phyloP scores from a whole-genome alignment of 331 rosid genomes.

The Stylosanthes scabra region DNA sequence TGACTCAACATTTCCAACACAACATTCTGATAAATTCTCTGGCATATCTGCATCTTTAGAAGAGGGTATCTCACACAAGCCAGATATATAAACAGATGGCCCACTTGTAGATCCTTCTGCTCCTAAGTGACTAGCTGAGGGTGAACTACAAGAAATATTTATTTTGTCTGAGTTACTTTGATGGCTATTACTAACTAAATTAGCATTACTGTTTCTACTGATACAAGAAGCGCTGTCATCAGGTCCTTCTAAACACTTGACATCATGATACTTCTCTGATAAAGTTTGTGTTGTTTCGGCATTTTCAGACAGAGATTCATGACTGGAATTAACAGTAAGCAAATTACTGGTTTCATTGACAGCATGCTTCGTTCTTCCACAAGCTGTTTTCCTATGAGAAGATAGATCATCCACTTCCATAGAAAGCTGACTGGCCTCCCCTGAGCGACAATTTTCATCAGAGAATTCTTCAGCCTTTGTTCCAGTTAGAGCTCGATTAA shows the following conservation, averaged over 20 bases:
- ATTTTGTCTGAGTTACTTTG: conserved; percentile 50
- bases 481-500: conserved; percentile 59
- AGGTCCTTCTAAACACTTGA: conserved; percentile 61
- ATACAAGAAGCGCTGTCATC: conserved; percentile 66
- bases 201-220: conserved; percentile 62
- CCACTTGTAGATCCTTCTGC: conserved; percentile 56
- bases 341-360: conserved; percentile 68
- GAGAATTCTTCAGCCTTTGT: conserved; percentile 73
- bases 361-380: conserved; percentile 56
- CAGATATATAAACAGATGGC: conserved; percentile 47
- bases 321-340: conserved; percentile 59
- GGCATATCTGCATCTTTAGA: conserved; percentile 55
- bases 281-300: conserved; percentile 59
- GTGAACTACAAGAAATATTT: conserved; percentile 54
- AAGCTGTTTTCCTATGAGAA: conserved; percentile 57
- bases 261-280: conserved; percentile 47
- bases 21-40: conserved; percentile 50
- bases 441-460: conserved; percentile 72
- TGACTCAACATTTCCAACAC: conserved; percentile 44
- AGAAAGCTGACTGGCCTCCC: conserved; percentile 59
- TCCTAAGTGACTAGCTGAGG: conserved; percentile 58
- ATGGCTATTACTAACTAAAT: conserved; percentile 45
- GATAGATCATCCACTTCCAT: conserved; percentile 53
- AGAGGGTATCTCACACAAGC: conserved; percentile 50
- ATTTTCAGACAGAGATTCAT: conserved; percentile 77